Percentiles rank a stretch among this genome's conserved stretches.
Evolutionary conservation across 441 rosid species (phyloP).

Genomic region (Cnidoscolus chayamansa): DNA sequence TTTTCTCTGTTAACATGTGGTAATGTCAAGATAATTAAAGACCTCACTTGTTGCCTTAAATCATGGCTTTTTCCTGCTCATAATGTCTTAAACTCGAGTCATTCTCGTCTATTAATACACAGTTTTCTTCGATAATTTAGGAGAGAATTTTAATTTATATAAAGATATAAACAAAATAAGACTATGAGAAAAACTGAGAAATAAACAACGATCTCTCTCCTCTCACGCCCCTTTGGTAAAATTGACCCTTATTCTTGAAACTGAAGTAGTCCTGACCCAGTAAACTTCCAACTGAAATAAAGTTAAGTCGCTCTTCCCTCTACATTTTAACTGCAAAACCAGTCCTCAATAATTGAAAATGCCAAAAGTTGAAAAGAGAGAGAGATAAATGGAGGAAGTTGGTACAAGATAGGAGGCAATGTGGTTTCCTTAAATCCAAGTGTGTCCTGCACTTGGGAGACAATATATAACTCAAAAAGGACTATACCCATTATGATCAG

Average conservation of each 20-base stretch:
- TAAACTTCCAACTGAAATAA: too few relatives aligned
- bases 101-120: too few relatives aligned
- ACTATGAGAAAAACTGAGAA: too few relatives aligned
- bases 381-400: background rate
- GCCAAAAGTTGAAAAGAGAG: background rate
- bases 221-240: too few relatives aligned
- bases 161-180: too few relatives aligned
- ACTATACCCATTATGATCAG: constrained; percentile 17
- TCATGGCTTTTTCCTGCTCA: too few relatives aligned
- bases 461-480: constrained; percentile 4
- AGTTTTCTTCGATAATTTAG: too few relatives aligned
- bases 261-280: background rate
- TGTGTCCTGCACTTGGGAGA: constrained; percentile 27
- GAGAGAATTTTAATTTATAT: too few relatives aligned
- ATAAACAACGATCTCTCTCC: too few relatives aligned
- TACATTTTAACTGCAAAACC: background rate
- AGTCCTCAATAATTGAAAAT: background rate
- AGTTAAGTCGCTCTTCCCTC: too few relatives aligned
- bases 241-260: background rate
- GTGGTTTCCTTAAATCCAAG: constrained; percentile 21
- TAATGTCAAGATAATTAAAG: background rate
- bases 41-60: too few relatives aligned
- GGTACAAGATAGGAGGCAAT: background rate
- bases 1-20: background rate
- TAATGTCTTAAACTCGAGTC: too few relatives aligned